Conservation (phyloP, 2,329 filamentous ascomycete species). For the Penicillium sp. region DNA sequence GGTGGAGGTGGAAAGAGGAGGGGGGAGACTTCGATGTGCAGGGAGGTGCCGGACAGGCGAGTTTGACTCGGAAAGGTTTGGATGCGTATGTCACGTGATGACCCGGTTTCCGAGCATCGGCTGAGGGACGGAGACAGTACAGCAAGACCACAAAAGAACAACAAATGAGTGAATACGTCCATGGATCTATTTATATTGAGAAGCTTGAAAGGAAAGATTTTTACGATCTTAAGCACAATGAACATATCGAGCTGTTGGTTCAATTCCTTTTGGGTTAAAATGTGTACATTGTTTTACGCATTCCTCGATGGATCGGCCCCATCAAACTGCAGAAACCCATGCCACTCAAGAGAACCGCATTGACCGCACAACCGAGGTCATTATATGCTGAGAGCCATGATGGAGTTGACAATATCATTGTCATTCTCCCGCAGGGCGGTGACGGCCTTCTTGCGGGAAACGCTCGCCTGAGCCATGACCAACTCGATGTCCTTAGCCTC, state of each 20-base stretch:
- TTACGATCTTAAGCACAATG: neutral
- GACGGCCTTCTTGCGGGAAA: conserved; percentile 97
- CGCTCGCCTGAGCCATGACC: conserved; percentile 96
- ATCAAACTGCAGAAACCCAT: conserved; percentile 32
- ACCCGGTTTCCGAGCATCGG: conserved; percentile 32
- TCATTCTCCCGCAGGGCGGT: conserved; percentile 97
- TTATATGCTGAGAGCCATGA: conserved; percentile 93
- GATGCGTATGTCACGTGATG: conserved; percentile 37
- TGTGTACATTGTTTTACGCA: conserved; percentile 39
- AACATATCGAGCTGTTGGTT: conserved; percentile 28
- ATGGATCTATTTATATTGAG: neutral
- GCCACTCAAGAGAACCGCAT: conserved; percentile 26
- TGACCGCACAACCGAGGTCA: conserved; percentile 14
- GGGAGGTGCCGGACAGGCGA: conserved; percentile 38
- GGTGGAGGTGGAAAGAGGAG: conserved; percentile 31
- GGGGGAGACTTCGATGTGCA: conserved; percentile 35
- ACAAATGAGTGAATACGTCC: neutral
- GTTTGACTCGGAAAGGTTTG: conserved; percentile 44
- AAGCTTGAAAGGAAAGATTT: too few relatives aligned
- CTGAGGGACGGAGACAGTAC: neutral
- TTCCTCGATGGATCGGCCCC: conserved; percentile 27
- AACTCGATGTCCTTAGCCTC: conserved; percentile 99
- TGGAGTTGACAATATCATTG: conserved; percentile 99
- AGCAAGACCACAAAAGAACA: neutral
- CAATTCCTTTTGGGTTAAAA: conserved; percentile 34